Conservation (phyloP, 2,329 filamentous ascomycete species). For the Chaetomiaceae sp. region DNA sequence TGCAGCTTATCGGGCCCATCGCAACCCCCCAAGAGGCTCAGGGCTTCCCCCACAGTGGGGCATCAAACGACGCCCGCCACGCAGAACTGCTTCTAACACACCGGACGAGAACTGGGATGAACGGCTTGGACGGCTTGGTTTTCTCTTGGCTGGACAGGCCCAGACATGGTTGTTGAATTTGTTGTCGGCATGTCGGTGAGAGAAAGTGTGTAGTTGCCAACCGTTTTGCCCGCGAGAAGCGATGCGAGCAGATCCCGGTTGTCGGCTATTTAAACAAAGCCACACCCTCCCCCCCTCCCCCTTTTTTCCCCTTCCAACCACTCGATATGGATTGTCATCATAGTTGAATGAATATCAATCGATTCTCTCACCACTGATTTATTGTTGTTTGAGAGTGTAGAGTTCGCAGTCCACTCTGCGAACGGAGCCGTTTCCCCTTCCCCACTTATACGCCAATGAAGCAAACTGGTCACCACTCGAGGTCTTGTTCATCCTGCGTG, state of each 20-base stretch:
- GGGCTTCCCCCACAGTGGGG: slow-evolving; percentile 14
- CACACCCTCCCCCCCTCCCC: not conserved
- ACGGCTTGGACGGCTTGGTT: slow-evolving; percentile 25
- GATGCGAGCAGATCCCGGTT: not conserved
- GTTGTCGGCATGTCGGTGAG: slow-evolving; percentile 18
- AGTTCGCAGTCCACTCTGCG: slow-evolving; percentile 10
- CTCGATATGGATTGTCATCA: slow-evolving; percentile 12
- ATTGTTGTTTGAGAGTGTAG: slow-evolving; percentile 3
- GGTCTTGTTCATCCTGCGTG: slow-evolving; percentile 3
- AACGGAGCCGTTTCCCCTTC: not conserved
- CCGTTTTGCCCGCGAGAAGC: not conserved
- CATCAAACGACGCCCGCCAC: slow-evolving; percentile 11
- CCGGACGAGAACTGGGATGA: slow-evolving; percentile 17
- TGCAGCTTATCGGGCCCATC: slow-evolving; percentile 17
- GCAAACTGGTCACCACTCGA: slow-evolving; percentile 9
- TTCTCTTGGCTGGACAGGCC: slow-evolving; percentile 20
- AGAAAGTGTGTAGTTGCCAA: not conserved
- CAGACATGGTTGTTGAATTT: not conserved
- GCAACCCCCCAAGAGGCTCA: slow-evolving; percentile 6
- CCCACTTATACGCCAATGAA: slow-evolving; percentile 15
- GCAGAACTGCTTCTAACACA: slow-evolving; percentile 2
- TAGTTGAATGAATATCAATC: not conserved
- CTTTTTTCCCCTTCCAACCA: no score
- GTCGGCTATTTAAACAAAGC: slow-evolving; percentile 16
- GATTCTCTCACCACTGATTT: not conserved